phyloP scores from a whole-genome alignment of 176 grass and related monocot species.

The sorghum (Sorghum bicolor) region Sorghum_bicolor_NCBIv3 NC_012875.2:58169001-58169500 shows the following conservation, averaged over 20 bases:
- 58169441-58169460: neutral
- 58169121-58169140: neutral
- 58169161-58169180: neutral
- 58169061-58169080: slow-evolving; percentile 78
- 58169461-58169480: neutral
- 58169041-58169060: slow-evolving; percentile 71
- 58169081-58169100: slow-evolving; percentile 87
- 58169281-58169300: neutral
- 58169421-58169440: neutral
- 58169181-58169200: neutral
- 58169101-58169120: slow-evolving; percentile 15
- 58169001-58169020: slow-evolving; percentile 85
- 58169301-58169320: neutral
- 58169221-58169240: neutral
- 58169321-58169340: neutral
- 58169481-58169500: no score
- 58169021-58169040: slow-evolving; percentile 75
- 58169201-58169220: neutral
- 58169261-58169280: neutral
- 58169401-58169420: neutral
- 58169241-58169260: neutral
- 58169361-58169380: neutral
- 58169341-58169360: neutral
- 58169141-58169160: neutral
- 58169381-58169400: neutral